Evolutionary conservation across 2,329 filamentous ascomycete species (phyloP).

Genomic region (Phaeosphaeriaceae sp.): DNA sequence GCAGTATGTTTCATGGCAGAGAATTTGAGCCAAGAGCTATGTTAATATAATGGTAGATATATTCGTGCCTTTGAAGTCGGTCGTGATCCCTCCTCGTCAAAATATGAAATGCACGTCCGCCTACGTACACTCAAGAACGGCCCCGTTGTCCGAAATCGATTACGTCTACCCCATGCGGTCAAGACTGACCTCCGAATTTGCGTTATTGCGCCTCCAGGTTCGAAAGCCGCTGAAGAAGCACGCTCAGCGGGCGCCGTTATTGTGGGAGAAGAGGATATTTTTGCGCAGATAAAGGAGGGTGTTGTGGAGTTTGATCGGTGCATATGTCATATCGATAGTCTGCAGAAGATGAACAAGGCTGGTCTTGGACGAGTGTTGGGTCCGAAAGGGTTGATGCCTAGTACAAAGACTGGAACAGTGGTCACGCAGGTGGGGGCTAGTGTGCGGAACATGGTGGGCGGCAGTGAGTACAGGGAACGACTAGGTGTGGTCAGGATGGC

Average conservation of each 20-base stretch:
- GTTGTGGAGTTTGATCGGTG: constrained; percentile 87
- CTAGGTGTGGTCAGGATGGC: constrained; percentile 84
- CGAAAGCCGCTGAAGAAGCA: constrained; percentile 75
- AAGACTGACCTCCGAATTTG: constrained; percentile 87
- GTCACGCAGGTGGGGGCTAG: constrained; percentile 77
- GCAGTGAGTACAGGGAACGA: constrained; percentile 85
- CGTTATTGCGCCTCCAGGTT: constrained; percentile 87
- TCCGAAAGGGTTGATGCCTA: constrained; percentile 92
- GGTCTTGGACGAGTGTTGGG: constrained; percentile 81
- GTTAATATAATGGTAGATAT: constrained; percentile 63
- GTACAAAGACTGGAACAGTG: constrained; percentile 83
- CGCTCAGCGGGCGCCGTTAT: constrained; percentile 77
- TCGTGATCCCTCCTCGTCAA: constrained; percentile 71
- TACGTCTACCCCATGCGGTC: constrained; percentile 87
- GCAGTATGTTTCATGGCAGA: constrained; percentile 63
- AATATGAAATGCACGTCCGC: constrained; percentile 89
- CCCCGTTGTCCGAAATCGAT: constrained; percentile 82
- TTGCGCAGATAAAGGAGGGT: constrained; percentile 76
- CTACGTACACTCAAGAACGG: constrained; percentile 85
- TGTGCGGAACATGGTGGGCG: constrained; percentile 83
- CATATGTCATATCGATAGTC: constrained; percentile 81
- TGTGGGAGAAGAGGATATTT: constrained; percentile 85
- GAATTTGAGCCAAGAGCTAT: too few relatives aligned
- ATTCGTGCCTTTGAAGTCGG: constrained; percentile 93
- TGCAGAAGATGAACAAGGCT: constrained; percentile 81